Base-by-base conservation (phyloP, 768 basidiomycete species). In the Paxillus ammoniavirescens region DNA sequence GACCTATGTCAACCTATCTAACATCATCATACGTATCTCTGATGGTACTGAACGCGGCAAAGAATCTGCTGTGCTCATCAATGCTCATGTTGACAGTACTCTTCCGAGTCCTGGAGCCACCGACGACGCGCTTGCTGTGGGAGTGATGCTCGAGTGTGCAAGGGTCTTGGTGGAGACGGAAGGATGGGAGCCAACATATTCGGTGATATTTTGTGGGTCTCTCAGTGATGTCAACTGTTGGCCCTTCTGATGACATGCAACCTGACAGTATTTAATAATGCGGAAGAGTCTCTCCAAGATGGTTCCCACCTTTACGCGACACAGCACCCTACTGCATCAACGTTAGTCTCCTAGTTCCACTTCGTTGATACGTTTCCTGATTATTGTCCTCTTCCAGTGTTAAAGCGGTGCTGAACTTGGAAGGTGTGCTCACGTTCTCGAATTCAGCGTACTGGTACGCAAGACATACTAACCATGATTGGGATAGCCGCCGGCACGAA, bases 251-350 rank as follows among this genome's bases (percentile, higher is more conserved):
- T 37, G 15, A 18, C 8, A 8, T 33, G 47, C 53, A 8, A 15
- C 15, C 46, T 38, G 37, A 42, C 56, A 94, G 92, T 98, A 56
- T 97, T 96, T 75, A 98, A 98, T 60, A 81, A 96, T 56, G 96
- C 89, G 10, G 95, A 98, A 70, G 95, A 98, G 66, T 92, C 89
- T 1, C 73, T 98, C 30, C 96, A 98, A 69, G 96, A 98, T 64
- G 94, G 89, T 0, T 94, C 92, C 0, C 95, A 98, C 71, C 75
- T 97, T 4, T 98, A 87, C 69, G 86, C 93, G 6, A 97, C 93
- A 1, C 93, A 96, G 63, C 93, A 97, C 66, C 83, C 82, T 14
- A 77, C 77, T 54, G 85, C 82, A 28, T 66, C 77, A 9, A 89
- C 85, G 90, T 89, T 51, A 61, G 86, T 75, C 33, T 23, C 15